Percentiles rank a stretch among this genome's conserved stretches.
These are phyloP conservation scores for Pseudocercospora eumusae DNA, from an alignment of 2,329 filamentous ascomycete species.

Conservation along the genomic window DNA sequence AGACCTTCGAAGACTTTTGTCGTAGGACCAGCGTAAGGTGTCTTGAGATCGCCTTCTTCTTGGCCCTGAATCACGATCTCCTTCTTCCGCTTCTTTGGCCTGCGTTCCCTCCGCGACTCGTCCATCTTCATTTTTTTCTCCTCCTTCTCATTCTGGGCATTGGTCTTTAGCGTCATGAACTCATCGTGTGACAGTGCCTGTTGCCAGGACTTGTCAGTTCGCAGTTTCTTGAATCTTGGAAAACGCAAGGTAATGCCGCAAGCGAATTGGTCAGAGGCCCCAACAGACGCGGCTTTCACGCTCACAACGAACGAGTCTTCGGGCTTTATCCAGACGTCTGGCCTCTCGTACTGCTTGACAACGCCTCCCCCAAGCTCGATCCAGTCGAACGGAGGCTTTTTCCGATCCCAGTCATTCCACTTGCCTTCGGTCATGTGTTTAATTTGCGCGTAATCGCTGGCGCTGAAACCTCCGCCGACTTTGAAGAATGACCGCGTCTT, in stretches of 20 bases:
- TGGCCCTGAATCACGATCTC: conserved; percentile 74
- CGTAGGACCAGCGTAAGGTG: conserved; percentile 58
- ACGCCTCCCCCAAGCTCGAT: conserved; percentile 76
- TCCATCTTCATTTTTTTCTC: conserved; percentile 76
- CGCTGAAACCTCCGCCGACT: conserved; percentile 89
- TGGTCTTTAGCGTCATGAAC: conserved; percentile 69
- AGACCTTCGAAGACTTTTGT: conserved; percentile 72
- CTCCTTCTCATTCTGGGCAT: conserved; percentile 68
- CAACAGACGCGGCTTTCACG: conserved; percentile 82
- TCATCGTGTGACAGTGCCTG: conserved; percentile 75
- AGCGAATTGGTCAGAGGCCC: conserved; percentile 74
- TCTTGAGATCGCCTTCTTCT: conserved; percentile 50
- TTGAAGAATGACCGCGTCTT: conserved; percentile 96
- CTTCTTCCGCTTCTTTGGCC: conserved; percentile 62
- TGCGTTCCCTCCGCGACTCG: conserved; percentile 61
- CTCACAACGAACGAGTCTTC: conserved; percentile 83
- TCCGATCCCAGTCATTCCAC: conserved; percentile 82
- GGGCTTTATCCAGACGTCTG: conserved; percentile 91
- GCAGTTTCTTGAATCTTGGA: conserved; percentile 79
- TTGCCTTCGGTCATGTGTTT: conserved; percentile 84
- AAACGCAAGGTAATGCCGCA: conserved; percentile 80
- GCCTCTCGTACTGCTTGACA: conserved; percentile 71
- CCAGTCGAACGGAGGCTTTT: conserved; percentile 72
- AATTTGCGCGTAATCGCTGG: conserved; percentile 80
- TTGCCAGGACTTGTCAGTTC: conserved; percentile 82